Conservation (phyloP, 1,284 basidiomycete genomes). For the Takashimella koratensis region DNA sequence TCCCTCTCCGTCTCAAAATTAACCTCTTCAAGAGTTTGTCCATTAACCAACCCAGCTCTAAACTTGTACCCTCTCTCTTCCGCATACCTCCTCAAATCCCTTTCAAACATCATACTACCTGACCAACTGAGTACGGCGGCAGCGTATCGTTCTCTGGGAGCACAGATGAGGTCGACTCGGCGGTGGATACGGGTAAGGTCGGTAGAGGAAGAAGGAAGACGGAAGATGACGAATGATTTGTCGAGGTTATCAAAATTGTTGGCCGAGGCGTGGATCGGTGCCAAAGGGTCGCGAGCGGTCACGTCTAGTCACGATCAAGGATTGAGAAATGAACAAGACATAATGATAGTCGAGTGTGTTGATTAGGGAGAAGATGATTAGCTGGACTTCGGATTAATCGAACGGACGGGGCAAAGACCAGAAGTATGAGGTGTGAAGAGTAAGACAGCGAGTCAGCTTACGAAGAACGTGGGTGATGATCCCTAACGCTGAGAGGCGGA, state of each 20-base stretch:
- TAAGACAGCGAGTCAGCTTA: no score
- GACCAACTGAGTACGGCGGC: slow-evolving; percentile 46
- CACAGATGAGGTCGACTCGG: slow-evolving; percentile 45
- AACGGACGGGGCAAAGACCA: slow-evolving; percentile 3
- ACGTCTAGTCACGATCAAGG: no score
- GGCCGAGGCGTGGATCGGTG: slow-evolving; percentile 29
- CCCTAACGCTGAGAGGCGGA: slow-evolving; percentile 28
- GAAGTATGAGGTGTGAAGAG: no score
- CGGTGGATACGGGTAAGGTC: slow-evolving; percentile 29
- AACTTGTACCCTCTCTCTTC: slow-evolving; percentile 40
- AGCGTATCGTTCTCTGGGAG: slow-evolving; percentile 43
- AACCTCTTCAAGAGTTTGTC: slow-evolving; percentile 36
- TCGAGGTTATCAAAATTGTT: slow-evolving; percentile 50
- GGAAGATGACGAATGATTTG: slow-evolving; percentile 45
- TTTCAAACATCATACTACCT: slow-evolving; percentile 51
- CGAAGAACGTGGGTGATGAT: slow-evolving; percentile 48
- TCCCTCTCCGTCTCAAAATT: slow-evolving; percentile 43
- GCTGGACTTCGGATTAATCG: not conserved
- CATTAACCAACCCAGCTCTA: slow-evolving; percentile 36
- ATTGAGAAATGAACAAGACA: not conserved
- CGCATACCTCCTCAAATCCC: slow-evolving; percentile 39
- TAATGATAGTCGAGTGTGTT: not conserved
- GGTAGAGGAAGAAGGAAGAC: slow-evolving; percentile 19
- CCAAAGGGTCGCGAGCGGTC: slow-evolving; percentile 18
- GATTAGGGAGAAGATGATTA: not conserved